A percentile compares a stretch with the other conserved stretches of the same genome.
Conservation (phyloP, 257 asterid genomes). For the Echium plantagineum region DNA sequence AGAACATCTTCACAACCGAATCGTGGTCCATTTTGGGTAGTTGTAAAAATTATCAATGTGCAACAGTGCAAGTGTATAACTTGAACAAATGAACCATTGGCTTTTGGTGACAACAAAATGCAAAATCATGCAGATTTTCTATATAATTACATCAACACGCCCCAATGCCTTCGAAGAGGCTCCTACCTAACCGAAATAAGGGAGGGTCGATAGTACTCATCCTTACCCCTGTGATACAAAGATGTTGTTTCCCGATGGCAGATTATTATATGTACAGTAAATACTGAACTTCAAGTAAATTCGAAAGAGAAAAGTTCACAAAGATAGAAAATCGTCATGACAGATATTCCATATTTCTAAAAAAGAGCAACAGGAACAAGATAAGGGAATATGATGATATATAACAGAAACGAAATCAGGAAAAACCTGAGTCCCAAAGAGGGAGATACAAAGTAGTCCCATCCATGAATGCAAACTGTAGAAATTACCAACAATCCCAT, state of each 20-base stretch:
- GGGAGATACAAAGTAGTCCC: constrained; percentile 54
- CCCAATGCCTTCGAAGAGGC: too few relatives aligned
- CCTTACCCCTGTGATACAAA: too few relatives aligned
- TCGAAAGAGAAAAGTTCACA: neutral
- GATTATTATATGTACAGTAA: neutral
- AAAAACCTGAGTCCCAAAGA: constrained; percentile 81
- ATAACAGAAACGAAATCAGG: neutral
- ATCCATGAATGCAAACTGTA: constrained; percentile 93
- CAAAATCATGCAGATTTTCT: neutral
- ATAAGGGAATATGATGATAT: neutral
- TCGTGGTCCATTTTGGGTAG: neutral
- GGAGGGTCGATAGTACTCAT: too few relatives aligned
- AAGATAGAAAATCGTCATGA: neutral
- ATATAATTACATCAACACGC: neutral
- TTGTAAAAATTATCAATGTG: neutral
- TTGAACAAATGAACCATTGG: neutral
- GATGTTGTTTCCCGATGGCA: neutral
- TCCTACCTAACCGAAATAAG: too few relatives aligned
- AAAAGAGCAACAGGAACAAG: neutral
- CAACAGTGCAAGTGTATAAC: neutral
- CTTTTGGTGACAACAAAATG: neutral
- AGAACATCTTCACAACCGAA: neutral
- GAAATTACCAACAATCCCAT: constrained; percentile 79
- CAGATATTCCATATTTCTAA: neutral
- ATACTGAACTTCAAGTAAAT: neutral